Evolutionary conservation across 2,329 filamentous ascomycete genomes (phyloP).

Genomic region (Colletotrichum eleusines): DNA sequence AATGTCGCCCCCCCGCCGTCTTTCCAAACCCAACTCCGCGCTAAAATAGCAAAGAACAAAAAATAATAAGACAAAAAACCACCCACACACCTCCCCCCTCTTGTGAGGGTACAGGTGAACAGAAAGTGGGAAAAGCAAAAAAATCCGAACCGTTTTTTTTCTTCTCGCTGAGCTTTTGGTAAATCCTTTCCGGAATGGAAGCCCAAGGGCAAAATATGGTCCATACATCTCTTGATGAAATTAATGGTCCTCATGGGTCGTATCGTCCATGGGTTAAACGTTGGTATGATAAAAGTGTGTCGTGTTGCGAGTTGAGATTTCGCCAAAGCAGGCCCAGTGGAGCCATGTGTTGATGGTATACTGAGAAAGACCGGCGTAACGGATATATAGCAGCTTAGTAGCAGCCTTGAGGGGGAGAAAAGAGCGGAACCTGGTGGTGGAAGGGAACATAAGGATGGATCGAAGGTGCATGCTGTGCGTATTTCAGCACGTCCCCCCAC

Average conservation of each 20-base stretch:
- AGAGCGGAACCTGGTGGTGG: conserved; percentile 65
- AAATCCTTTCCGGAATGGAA: conserved; percentile 12
- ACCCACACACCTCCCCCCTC: too few relatives aligned
- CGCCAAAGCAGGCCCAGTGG: neutral
- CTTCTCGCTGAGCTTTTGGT: conserved; percentile 10
- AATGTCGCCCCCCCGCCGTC: neutral
- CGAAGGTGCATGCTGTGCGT: conserved; percentile 62
- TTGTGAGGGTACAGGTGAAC: conserved; percentile 3
- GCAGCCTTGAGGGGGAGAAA: conserved; percentile 65
- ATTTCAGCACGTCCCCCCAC: conserved; percentile 66
- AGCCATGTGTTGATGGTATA: neutral
- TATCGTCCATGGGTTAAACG: conserved; percentile 7
- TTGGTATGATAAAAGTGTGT: conserved; percentile 11
- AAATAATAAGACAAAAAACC: conserved; percentile 28
- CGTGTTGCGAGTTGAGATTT: neutral
- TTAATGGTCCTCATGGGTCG: conserved; percentile 22
- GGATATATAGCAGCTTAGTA: conserved; percentile 54
- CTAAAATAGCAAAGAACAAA: conserved; percentile 31
- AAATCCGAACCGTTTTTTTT: conserved; percentile 24
- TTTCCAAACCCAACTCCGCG: conserved; percentile 40
- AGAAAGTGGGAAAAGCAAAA: neutral
- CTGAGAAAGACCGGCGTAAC: conserved; percentile 16
- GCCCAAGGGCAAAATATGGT: conserved; percentile 19
- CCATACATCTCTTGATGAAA: conserved; percentile 28
- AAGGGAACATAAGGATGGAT: conserved; percentile 64